A percentile compares a stretch with the other conserved stretches of the same genome.
Evolutionary conservation across 2,329 filamentous ascomycete species (phyloP).

Genomic region (Fusarium sp.): DNA sequence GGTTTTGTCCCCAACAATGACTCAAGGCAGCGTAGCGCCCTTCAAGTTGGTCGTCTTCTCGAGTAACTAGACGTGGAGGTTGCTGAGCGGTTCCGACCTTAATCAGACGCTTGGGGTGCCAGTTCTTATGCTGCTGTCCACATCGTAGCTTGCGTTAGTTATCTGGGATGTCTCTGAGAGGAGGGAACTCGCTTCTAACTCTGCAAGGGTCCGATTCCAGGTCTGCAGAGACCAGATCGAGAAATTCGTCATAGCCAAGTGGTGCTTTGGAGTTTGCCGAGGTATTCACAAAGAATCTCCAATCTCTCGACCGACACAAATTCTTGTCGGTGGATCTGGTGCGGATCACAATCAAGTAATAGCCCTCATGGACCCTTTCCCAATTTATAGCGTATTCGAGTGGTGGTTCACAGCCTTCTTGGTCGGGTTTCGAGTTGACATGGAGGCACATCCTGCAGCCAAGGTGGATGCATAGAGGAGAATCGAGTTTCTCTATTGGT

Average conservation of each 20-base stretch:
- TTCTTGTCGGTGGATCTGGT: background rate
- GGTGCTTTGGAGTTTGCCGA: background rate
- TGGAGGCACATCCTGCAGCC: constrained; percentile 3
- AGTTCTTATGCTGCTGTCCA: background rate
- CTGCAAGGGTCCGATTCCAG: background rate
- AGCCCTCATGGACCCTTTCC: background rate
- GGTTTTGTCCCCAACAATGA: constrained; percentile 9
- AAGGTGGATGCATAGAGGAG: background rate
- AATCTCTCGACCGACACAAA: background rate
- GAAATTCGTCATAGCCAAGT: background rate
- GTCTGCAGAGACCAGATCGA: background rate
- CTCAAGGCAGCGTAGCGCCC: constrained; percentile 1
- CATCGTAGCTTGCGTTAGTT: background rate
- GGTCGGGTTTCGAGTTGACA: background rate
- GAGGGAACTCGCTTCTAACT: background rate
- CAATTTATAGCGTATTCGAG: background rate
- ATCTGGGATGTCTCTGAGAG: background rate
- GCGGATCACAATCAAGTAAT: background rate
- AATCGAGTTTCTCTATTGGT: background rate
- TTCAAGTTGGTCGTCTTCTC: background rate
- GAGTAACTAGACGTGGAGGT: background rate
- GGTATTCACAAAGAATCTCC: background rate
- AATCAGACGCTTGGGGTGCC: constrained; percentile 5
- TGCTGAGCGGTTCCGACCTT: background rate
- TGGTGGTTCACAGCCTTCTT: background rate